These are phyloP conservation scores for Penicillium longicatenatum DNA, from an alignment of 495 filamentous ascomycete species.

Conservation along the genomic window DNA sequence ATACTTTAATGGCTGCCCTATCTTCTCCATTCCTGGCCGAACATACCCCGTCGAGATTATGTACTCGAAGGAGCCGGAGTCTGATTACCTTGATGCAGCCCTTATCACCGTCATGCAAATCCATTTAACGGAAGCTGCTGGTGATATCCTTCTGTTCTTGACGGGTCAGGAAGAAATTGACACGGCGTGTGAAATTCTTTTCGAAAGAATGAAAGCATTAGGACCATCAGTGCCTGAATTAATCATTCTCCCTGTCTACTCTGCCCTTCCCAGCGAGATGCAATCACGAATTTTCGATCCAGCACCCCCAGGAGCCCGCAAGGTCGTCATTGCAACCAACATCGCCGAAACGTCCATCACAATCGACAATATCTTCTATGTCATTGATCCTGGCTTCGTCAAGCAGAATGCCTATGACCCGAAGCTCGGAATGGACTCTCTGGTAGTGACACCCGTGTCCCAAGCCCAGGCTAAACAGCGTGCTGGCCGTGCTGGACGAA, in stretches of 20 bases:
- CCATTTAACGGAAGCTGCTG: conserved; percentile 84
- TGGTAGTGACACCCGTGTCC: conserved; percentile 93
- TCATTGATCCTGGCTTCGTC: conserved; percentile 95
- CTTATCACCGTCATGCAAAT: conserved; percentile 98
- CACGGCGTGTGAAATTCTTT: conserved; percentile 86
- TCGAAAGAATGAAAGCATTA: conserved; percentile 94
- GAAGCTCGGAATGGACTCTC: conserved; percentile 95
- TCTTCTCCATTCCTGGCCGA: conserved; percentile 93
- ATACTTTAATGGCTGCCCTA: conserved; percentile 93
- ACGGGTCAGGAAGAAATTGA: conserved; percentile 99
- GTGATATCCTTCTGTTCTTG: conserved; percentile 94
- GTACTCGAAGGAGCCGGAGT: conserved; percentile 91
- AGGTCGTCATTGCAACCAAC: conserved; percentile 97
- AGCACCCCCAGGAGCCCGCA: conserved; percentile 81
- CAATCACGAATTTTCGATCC: conserved; percentile 94
- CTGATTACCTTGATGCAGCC: conserved; percentile 95
- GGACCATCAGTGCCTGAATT: conserved; percentile 90
- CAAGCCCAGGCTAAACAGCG: conserved; percentile 97
- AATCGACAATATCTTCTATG: conserved; percentile 96
- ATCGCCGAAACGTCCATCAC: conserved; percentile 98
- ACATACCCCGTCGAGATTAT: conserved; percentile 95
- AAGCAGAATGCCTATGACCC: conserved; percentile 98
- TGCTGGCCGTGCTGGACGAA: conserved; percentile 89
- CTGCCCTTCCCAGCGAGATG: conserved; percentile 88
- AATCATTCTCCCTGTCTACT: conserved; percentile 92